Percentiles rank a stretch among this genome's conserved stretches.
Conservation (phyloP, 805 yeast genomes). For the Geotrichum ghanense region DNA sequence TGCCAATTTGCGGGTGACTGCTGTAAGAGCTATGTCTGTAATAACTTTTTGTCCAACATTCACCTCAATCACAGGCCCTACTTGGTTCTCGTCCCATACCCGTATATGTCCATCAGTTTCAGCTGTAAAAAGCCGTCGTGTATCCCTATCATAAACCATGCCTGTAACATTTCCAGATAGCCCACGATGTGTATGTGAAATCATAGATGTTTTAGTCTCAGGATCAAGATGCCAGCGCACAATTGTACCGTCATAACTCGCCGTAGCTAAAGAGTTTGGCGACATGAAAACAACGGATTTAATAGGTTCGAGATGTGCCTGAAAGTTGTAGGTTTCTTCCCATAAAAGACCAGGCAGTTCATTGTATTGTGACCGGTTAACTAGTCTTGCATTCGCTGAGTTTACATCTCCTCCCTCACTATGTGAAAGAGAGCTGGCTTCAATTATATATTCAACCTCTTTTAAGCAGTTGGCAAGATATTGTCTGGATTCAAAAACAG, state of each 20-base stretch:
- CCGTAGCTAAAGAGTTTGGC: conserved; percentile 11
- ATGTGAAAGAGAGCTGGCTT: conserved; percentile 14
- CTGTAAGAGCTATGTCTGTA: conserved; percentile 10
- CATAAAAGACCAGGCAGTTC: conserved; percentile 1
- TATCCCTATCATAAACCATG: conserved; percentile 10
- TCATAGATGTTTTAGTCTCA: conserved; percentile 2
- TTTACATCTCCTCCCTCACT: conserved; percentile 4
- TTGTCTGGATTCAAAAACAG: conserved; percentile 19
- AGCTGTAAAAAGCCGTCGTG: conserved; percentile 12
- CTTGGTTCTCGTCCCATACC: conserved; percentile 10
- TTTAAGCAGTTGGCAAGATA: conserved; percentile 26
- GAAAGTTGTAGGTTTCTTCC: neutral
- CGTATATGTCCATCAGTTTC: conserved; percentile 14
- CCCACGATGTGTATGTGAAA: conserved; percentile 9
- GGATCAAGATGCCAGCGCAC: conserved; percentile 12
- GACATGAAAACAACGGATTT: neutral
- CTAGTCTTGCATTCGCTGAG: neutral
- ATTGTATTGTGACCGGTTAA: neutral
- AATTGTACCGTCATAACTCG: conserved; percentile 15
- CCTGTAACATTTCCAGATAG: conserved; percentile 13
- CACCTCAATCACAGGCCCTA: conserved; percentile 7
- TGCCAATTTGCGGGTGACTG: neutral
- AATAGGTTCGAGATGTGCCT: conserved; percentile 2
- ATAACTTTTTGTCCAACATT: conserved; percentile 12
- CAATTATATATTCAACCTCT: conserved; percentile 26